Evolutionary conservation across 805 yeast genomes (phyloP).

Genomic region (Wickerhamomyces chambardii): DNA sequence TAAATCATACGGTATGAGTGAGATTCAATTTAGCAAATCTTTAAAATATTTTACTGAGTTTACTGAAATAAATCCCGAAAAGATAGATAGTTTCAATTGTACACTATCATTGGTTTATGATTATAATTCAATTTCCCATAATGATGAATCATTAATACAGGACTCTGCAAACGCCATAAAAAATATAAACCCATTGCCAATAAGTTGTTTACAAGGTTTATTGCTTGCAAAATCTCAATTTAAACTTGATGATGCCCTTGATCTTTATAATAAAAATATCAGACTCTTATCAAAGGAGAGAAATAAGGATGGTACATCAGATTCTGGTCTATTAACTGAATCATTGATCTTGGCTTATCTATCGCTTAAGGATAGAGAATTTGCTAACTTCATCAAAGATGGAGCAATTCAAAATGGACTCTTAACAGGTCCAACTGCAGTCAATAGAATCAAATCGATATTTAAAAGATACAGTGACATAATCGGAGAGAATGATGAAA

Average conservation of each 20-base stretch:
- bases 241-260: constrained; percentile 29
- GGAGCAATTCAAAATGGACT: constrained; percentile 31
- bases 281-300: constrained; percentile 24
- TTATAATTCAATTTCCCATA: not conserved
- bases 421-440: constrained; percentile 30
- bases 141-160: too few species aligned
- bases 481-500: constrained; percentile 29
- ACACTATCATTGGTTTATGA: not conserved
- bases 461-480: constrained; percentile 46
- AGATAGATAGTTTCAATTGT: too few species aligned
- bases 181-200: constrained; percentile 15
- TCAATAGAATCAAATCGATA: constrained; percentile 28
- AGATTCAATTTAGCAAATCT: constrained; percentile 20
- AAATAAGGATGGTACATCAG: constrained; percentile 24
- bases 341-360: constrained; percentile 34
- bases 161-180: too few species aligned
- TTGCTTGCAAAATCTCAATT: constrained; percentile 33
- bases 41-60: constrained; percentile 13
- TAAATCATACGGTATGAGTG: constrained; percentile 23
- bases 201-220: constrained; percentile 26
- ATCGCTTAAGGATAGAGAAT: constrained; percentile 39
- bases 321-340: constrained; percentile 36
- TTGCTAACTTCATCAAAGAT: constrained; percentile 41
- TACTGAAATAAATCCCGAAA: not conserved
- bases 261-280: constrained; percentile 37